Conservation (phyloP, 73 alveolate genomes). For the Durusdinium trenchii region DNA sequence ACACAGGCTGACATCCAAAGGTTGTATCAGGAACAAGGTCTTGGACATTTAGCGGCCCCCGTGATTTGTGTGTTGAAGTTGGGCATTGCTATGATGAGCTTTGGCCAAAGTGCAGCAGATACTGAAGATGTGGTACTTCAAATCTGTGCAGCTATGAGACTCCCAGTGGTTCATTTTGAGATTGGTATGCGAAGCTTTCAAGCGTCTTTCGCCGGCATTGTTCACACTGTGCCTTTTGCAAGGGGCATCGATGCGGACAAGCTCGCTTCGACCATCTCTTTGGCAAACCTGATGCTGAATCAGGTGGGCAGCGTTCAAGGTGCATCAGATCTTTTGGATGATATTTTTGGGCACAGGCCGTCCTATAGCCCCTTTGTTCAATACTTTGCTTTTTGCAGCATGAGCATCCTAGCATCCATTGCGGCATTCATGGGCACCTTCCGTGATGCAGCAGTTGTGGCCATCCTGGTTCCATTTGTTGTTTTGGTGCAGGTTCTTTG, state of each 20-base stretch:
- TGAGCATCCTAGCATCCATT: slow-evolving; percentile 28
- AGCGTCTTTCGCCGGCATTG: slow-evolving; percentile 38
- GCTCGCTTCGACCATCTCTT: slow-evolving; percentile 14
- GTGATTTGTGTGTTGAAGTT: slow-evolving; percentile 20
- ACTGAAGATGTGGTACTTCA: slow-evolving; percentile 27
- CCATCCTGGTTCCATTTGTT: neutral
- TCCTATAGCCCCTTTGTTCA: slow-evolving; percentile 13
- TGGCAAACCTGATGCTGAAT: slow-evolving; percentile 37
- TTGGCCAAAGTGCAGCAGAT: slow-evolving; percentile 74
- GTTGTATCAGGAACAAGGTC: slow-evolving; percentile 20
- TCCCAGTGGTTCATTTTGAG: slow-evolving; percentile 43
- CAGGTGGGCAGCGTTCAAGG: slow-evolving; percentile 62
- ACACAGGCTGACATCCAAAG: slow-evolving; percentile 39
- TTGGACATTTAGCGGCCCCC: neutral
- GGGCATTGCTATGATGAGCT: slow-evolving; percentile 45
- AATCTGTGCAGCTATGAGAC: slow-evolving; percentile 2
- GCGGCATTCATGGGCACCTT: slow-evolving; percentile 75
- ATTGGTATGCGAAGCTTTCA: neutral
- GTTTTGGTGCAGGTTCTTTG: slow-evolving; percentile 15
- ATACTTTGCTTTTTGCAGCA: neutral
- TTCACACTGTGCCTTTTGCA: neutral
- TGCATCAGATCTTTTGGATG: slow-evolving; percentile 39
- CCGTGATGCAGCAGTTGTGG: slow-evolving; percentile 44
- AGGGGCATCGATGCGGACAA: slow-evolving; percentile 78
- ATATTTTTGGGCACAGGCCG: slow-evolving; percentile 26